These are phyloP conservation scores for Elaeis oleifera DNA, from an alignment of 202 grass and related monocot species.

Conservation along the genomic window DNA sequence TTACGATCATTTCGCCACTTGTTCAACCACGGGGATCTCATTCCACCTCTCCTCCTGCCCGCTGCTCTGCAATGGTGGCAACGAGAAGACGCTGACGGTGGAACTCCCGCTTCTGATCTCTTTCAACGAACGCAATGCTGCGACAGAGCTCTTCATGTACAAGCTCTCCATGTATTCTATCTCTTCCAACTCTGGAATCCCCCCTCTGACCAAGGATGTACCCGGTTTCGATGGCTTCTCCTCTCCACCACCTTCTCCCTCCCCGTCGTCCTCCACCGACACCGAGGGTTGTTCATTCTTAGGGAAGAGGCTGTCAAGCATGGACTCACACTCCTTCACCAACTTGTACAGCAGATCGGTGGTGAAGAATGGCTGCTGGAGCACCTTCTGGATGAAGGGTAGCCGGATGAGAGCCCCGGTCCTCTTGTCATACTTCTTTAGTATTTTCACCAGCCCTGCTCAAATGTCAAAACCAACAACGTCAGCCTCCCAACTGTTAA, in stretches of 20 bases:
- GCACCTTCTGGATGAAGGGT: slow-evolving; percentile 85
- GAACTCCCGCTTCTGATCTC: slow-evolving; percentile 85
- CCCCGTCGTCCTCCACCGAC: slow-evolving; percentile 35
- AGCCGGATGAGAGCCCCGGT: slow-evolving; percentile 76
- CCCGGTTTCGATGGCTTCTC: slow-evolving; percentile 27
- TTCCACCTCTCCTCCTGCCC: slow-evolving; percentile 55
- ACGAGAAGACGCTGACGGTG: slow-evolving; percentile 72
- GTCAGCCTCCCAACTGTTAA: not conserved
- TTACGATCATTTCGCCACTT: slow-evolving; percentile 52
- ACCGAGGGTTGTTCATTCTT: slow-evolving; percentile 34
- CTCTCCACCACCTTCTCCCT: slow-evolving; percentile 20
- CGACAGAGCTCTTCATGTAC: slow-evolving; percentile 90
- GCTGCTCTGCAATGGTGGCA: slow-evolving; percentile 67
- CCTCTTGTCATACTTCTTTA: slow-evolving; percentile 98
- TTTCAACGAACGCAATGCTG: slow-evolving; percentile 64
- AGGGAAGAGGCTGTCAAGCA: slow-evolving; percentile 70
- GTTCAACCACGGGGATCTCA: slow-evolving; percentile 53
- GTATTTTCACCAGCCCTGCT: slow-evolving; percentile 84
- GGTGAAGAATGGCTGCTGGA: slow-evolving; percentile 94
- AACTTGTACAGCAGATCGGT: slow-evolving; percentile 80
- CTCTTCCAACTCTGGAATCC: slow-evolving; percentile 69
- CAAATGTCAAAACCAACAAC: slow-evolving; percentile 10
- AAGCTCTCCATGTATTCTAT: slow-evolving; percentile 89
- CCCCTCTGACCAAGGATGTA: slow-evolving; percentile 30
- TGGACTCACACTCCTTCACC: slow-evolving; percentile 77